These are phyloP conservation scores for Quillaja saponaria DNA, from an alignment of 306 rosid genomes.

Conservation along the genomic window DNA sequence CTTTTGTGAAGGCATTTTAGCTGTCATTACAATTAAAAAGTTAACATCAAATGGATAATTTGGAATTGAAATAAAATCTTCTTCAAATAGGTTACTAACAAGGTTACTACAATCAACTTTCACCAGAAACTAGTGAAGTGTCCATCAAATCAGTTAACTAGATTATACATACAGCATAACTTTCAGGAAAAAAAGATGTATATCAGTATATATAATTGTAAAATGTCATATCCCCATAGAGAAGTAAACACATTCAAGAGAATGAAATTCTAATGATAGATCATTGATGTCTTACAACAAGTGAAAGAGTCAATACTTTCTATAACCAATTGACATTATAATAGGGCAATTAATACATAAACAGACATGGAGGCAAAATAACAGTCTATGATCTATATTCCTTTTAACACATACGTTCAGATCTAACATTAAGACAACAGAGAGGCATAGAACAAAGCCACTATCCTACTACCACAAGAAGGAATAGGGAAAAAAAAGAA, in stretches of 20 bases:
- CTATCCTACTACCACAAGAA: too few relatives aligned
- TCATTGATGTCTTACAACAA: neutral
- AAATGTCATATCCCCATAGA: too few relatives aligned
- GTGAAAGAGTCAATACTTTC: too few relatives aligned
- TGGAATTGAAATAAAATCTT: neutral
- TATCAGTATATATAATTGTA: too few relatives aligned
- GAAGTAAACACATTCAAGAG: neutral
- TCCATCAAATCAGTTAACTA: neutral
- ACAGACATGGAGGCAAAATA: neutral
- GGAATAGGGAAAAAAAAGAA: neutral
- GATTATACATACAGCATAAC: neutral
- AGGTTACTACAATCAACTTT: neutral
- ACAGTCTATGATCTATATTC: neutral
- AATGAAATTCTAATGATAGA: neutral
- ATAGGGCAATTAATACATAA: neutral
- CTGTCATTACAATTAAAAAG: conserved; percentile 17
- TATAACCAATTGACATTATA: too few relatives aligned
- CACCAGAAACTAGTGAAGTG: neutral
- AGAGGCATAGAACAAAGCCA: too few relatives aligned
- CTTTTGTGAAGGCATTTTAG: conserved; percentile 66
- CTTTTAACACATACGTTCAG: neutral
- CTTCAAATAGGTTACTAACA: conserved; percentile 5
- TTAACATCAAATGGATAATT: conserved; percentile 17
- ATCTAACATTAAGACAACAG: too few relatives aligned
- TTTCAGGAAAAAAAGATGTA: neutral